Evolutionary conservation across 345 rosid species (phyloP).

Genomic region (Lenwebbia sp.): DNA sequence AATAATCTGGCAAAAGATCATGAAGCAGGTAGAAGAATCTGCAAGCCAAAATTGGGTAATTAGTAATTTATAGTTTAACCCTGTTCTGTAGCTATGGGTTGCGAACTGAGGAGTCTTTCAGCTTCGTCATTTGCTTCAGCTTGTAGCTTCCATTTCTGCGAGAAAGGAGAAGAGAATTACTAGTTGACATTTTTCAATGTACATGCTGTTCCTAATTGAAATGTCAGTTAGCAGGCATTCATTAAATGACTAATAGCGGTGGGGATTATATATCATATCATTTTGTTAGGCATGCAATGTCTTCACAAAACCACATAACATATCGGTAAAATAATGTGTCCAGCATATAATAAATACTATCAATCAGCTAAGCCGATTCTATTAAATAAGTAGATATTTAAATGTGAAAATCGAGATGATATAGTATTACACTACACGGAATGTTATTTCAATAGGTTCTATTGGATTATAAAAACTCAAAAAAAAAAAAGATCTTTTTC

Average conservation of each 20-base stretch:
- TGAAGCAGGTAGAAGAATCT: background rate
- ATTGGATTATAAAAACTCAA: background rate
- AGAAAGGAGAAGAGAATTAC: background rate
- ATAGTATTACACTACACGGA: background rate
- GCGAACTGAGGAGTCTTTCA: slow-evolving; percentile 75
- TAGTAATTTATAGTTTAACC: background rate
- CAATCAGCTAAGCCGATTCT: background rate
- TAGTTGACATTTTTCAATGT: background rate
- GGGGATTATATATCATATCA: background rate
- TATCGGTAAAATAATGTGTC: background rate
- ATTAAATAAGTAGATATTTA: background rate
- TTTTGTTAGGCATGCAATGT: background rate
- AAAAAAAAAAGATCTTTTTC: background rate
- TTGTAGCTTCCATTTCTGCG: slow-evolving; percentile 81
- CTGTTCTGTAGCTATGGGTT: slow-evolving; percentile 25
- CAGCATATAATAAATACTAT: background rate
- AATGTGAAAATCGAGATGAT: background rate
- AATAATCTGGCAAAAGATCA: background rate
- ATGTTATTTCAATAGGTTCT: background rate
- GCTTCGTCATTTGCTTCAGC: slow-evolving; percentile 97
- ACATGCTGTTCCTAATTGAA: background rate
- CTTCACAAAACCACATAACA: background rate
- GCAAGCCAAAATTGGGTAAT: background rate
- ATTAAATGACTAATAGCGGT: background rate
- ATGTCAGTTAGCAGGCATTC: background rate